phyloP scores from a whole-genome alignment of 2,329 filamentous ascomycete genomes.

The Trichoderma sp. region DNA sequence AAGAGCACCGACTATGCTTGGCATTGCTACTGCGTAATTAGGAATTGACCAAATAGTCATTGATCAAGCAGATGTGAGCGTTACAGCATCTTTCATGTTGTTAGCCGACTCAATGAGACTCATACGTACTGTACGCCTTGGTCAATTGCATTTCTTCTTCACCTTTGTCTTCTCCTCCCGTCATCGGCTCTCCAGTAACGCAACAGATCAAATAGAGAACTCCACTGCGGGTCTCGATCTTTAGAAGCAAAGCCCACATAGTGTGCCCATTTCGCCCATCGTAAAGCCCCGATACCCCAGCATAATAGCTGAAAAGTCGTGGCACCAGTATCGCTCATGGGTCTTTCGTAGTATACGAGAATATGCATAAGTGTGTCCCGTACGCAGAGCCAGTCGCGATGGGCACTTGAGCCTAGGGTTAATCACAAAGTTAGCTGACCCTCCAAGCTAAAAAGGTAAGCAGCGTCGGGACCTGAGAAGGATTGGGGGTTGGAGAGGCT shows the following conservation, averaged over 20 bases:
- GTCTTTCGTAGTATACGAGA: not conserved
- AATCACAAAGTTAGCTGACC: not conserved
- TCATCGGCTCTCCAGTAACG: not conserved
- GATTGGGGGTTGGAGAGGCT: not conserved
- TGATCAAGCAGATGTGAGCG: not conserved
- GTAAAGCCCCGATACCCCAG: not conserved
- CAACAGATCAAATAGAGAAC: not conserved
- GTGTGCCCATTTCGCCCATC: not conserved
- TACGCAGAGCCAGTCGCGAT: not conserved
- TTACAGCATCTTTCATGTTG: not conserved
- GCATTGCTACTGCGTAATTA: not conserved
- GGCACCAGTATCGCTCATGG: not conserved
- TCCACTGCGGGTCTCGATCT: slow-evolving; percentile 1
- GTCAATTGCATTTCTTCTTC: not conserved
- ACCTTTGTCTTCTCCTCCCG: not conserved
- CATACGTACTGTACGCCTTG: not conserved
- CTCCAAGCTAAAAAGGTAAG: not conserved
- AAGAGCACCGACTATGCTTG: not conserved
- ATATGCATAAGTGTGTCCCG: not conserved
- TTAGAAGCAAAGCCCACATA: not conserved
- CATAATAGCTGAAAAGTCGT: slow-evolving; percentile 3
- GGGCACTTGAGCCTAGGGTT: not conserved
- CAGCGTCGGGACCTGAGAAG: not conserved
- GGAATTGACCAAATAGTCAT: not conserved
- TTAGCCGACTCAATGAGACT: not conserved